phyloP scores from a whole-genome alignment of 495 filamentous ascomycete species.

The Penicillium lagena region DNA sequence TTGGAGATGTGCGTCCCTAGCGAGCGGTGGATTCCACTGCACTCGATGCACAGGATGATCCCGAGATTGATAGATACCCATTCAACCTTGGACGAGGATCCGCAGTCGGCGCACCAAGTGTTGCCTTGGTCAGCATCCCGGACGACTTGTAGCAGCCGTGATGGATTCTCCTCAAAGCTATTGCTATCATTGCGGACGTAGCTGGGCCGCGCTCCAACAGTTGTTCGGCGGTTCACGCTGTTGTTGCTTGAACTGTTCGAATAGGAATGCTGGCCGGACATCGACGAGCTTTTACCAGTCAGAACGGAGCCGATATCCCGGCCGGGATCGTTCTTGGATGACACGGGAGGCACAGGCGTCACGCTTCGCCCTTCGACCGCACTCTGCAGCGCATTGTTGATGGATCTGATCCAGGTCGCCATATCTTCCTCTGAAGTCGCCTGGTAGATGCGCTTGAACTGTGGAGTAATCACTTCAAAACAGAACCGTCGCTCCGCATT shows the following conservation, averaged over 20 bases:
- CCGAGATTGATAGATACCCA: slow-evolving; percentile 99
- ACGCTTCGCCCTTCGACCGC: slow-evolving; percentile 77
- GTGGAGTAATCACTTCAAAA: slow-evolving; percentile 96
- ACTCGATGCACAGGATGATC: slow-evolving; percentile 96
- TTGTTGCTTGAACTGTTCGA: slow-evolving; percentile 42
- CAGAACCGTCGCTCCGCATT: slow-evolving; percentile 94
- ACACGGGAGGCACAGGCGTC: slow-evolving; percentile 31
- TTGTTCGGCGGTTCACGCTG: slow-evolving; percentile 72
- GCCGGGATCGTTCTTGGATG: slow-evolving; percentile 44
- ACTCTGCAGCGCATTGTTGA: slow-evolving; percentile 95
- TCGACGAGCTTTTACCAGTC: slow-evolving; percentile 86
- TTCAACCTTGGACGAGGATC: slow-evolving; percentile 84
- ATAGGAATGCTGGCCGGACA: slow-evolving; percentile 53
- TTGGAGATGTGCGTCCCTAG: slow-evolving; percentile 98
- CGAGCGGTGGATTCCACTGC: slow-evolving; percentile 94
- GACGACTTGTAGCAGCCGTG: slow-evolving; percentile 76
- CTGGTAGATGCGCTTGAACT: slow-evolving; percentile 95
- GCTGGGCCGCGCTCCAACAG: slow-evolving; percentile 81
- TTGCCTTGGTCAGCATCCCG: slow-evolving; percentile 92
- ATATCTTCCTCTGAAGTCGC: slow-evolving; percentile 97
- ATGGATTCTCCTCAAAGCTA: slow-evolving; percentile 73
- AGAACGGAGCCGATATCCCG: slow-evolving; percentile 86
- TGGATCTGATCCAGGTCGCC: slow-evolving; percentile 91
- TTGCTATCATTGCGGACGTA: slow-evolving; percentile 60
- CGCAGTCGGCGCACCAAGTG: slow-evolving; percentile 91